phyloP scores from a whole-genome alignment of 441 rosid genomes.

The Erysimum cheiri region DNA sequence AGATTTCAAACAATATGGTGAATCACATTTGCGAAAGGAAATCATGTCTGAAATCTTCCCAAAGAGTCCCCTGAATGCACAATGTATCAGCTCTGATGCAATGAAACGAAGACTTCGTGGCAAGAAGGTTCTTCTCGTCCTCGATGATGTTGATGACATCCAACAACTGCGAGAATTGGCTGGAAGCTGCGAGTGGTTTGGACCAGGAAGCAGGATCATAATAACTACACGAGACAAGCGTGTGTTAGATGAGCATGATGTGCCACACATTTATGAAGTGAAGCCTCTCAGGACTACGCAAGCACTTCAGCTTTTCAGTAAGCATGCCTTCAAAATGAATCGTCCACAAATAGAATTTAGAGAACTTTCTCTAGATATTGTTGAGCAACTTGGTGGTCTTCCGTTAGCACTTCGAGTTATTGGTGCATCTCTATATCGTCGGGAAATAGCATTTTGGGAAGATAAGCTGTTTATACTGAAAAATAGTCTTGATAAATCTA shows the following conservation, averaged over 20 bases:
- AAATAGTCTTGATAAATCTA: constrained; percentile 20
- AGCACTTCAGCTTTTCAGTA: constrained; percentile 41
- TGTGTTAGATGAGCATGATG: constrained; percentile 20
- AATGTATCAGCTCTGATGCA: neutral
- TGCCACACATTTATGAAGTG: constrained; percentile 16
- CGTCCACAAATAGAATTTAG: constrained; percentile 20
- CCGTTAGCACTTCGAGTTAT: constrained; percentile 46
- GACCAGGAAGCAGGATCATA: constrained; percentile 44
- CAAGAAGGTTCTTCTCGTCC: constrained; percentile 35
- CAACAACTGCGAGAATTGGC: constrained; percentile 35
- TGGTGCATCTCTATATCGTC: constrained; percentile 32
- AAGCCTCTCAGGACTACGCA: constrained; percentile 19
- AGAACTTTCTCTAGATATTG: constrained; percentile 15
- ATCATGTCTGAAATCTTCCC: constrained; percentile 14
- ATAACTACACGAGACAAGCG: constrained; percentile 45
- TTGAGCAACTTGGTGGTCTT: constrained; percentile 43
- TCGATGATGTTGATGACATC: constrained; percentile 32
- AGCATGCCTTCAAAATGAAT: constrained; percentile 37
- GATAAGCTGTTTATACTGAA: constrained; percentile 7
- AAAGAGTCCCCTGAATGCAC: neutral
- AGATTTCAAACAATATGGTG: constrained; percentile 4
- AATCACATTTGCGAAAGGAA: constrained; percentile 21
- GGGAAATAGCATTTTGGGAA: constrained; percentile 34
- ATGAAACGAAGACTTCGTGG: constrained; percentile 27
- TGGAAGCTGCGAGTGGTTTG: constrained; percentile 40